Base-by-base conservation (phyloP, 495 filamentous ascomycete species). In the Aspergillus conjunctus region DNA sequence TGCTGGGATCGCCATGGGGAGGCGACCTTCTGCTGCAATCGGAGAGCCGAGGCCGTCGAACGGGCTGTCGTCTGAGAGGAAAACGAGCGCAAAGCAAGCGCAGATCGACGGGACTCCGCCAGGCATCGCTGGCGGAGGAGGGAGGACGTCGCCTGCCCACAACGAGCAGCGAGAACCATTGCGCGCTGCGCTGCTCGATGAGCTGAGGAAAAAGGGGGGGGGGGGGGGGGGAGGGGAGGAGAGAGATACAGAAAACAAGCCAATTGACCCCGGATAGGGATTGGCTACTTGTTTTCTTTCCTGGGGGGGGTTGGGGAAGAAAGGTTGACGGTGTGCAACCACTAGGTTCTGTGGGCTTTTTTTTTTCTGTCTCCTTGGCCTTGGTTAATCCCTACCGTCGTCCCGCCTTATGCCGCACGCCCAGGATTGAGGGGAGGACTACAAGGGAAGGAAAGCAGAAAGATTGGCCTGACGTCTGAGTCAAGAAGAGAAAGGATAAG, bases 121-220 rank as follows among this genome's bases (percentile, higher is more conserved):
- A 78, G 65, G 64, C 77, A 77, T 67, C 76, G 77, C 67, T 77
- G 77, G 68, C 76, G 76, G 68, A 79, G 65, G 60, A 79, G 67
- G 55, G 70, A 59, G 67, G 76, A 70, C 54, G 77, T 69, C 53
- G 77, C 77, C 70, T 79, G 78, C 67, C 77, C 78, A 70, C 76
- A 77, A 71, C 78, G 78, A 76, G 78, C 75, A 66, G 77, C 73
- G 69, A 79, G 74, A 78, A 75, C 78, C 78, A 81, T 81, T 70
- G 76, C 73, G 75, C 68, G 63, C 68, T 54, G 68, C 72, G 66
- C 74, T 64, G 66, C 56, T 61, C 49, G 44, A 66, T 20, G 59
- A 33, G 20, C 56, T 48, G 30, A 48, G 52, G 44, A 33, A 44
- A 51, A 45, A 32, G 56, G 58, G n/a, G n/a, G n/a, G n/a, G n/a